Base-by-base conservation (phyloP, 441 rosid species). In the Gossypium davidsonii region DNA sequence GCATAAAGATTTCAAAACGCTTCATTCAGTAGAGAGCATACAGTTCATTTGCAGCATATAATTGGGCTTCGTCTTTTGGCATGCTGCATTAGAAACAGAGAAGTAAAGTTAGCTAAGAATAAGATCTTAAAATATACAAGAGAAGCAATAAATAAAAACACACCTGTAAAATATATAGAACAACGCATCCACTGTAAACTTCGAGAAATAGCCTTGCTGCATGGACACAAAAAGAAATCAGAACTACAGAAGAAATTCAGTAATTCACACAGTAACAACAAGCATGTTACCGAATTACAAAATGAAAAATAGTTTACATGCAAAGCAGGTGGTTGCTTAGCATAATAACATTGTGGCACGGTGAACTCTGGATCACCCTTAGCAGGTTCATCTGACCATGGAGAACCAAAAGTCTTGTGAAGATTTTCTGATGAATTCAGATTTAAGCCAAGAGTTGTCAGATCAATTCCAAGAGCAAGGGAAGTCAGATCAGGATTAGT, bases 21-120 rank as follows among this genome's bases (percentile, higher is more conserved):
- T 15, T 44, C 55, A 65, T 64, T 37, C 3, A 61, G 79, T 23
- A 66, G 75, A 46, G 74, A 74, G 62, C 98, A 79, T 91, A 92
- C 97, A 96, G 97, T 91, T 94, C 98, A 74, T 89, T 85, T 39
- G 99, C 98, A 17, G 99, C 98, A 73, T 80, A 79, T 73, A 96
- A 76, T 66, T 96, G 99, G 55, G 96, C 97, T 77, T 92, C 98
- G 25, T 96, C 99, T 86, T 86, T 92, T 20, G 99, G 98, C 98
- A 96, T 91, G 90, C 98, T 96, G 91, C 84, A 74, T 46, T 48
- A 73, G 42, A 76, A 67, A 60, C 65, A 46, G 26, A 52, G 14
- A 28, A 28, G 39, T n/a, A 65, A 31, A 56, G 69, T 61, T 66
- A 20, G 48, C 49, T 42, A 68, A 60, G 37, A 44, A 15, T 11